Evolutionary conservation across 1,139 yeast genomes (phyloP).

Genomic region (Debaryomyces nepalensis): DNA sequence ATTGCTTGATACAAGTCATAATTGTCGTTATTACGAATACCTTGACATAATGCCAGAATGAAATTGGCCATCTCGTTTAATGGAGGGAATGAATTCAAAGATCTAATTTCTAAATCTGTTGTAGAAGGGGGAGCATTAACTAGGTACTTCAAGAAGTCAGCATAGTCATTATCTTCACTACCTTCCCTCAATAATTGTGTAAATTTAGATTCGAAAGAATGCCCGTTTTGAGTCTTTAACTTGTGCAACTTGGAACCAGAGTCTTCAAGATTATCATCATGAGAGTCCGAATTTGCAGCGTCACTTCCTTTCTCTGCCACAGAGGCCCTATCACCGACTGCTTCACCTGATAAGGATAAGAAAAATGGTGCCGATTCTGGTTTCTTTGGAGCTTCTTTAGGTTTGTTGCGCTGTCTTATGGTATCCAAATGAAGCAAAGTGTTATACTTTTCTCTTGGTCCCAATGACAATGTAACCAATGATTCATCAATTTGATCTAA

Average conservation of each 20-base stretch:
- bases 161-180: conserved; percentile 42
- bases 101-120: conserved; percentile 84
- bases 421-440: conserved; percentile 82
- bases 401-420: conserved; percentile 85
- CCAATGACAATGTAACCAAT: conserved; percentile 73
- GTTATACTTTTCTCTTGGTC: conserved; percentile 78
- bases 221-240: conserved; percentile 28
- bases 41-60: conserved; percentile 65
- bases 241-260: conserved; percentile 31
- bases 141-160: conserved; percentile 57
- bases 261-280: conserved; percentile 22
- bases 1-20: conserved; percentile 79
- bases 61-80: conserved; percentile 67
- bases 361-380: conserved; percentile 87
- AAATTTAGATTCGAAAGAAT: conserved; percentile 69
- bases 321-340: conserved; percentile 71
- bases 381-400: conserved; percentile 85
- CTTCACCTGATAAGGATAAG: conserved; percentile 64
- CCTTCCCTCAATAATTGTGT: conserved; percentile 67
- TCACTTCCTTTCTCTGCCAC: conserved; percentile 53
- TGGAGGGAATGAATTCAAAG: conserved; percentile 69
- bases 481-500: conserved; percentile 66
- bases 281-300: conserved; percentile 15
- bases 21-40: conserved; percentile 60
- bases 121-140: conserved; percentile 74